Conservation (phyloP, 192 early-diverging fungal genomes). For the Coemansia sp. region DNA sequence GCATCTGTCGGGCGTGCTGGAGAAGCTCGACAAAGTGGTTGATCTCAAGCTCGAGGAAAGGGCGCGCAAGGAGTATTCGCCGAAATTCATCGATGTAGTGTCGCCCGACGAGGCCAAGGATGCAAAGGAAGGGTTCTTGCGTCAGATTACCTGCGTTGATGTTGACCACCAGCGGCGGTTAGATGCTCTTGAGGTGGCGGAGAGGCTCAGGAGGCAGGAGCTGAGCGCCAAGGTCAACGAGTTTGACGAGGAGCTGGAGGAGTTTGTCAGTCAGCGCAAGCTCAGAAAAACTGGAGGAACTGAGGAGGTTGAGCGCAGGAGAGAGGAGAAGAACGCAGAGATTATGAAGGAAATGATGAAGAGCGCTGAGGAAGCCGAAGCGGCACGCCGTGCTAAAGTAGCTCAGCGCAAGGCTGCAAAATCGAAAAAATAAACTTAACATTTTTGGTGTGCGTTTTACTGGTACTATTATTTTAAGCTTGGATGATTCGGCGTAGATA, state of each 20-base stretch:
- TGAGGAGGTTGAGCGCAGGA: slow-evolving; percentile 64
- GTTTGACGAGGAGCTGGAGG: slow-evolving; percentile 69
- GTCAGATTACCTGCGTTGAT: slow-evolving; percentile 66
- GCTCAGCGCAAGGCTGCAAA: slow-evolving; percentile 42
- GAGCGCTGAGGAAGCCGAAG: slow-evolving; percentile 46
- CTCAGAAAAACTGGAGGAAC: slow-evolving; percentile 76
- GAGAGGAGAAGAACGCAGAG: slow-evolving; percentile 66
- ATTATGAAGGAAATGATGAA: slow-evolving; percentile 56
- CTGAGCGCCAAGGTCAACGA: slow-evolving; percentile 68
- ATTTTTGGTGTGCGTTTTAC: slow-evolving; percentile 2
- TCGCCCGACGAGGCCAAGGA: slow-evolving; percentile 62
- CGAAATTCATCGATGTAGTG: slow-evolving; percentile 53
- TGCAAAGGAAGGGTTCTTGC: slow-evolving; percentile 63
- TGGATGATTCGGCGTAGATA: no score
- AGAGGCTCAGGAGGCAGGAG: slow-evolving; percentile 65
- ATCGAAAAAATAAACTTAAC: not conserved
- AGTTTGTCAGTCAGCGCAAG: slow-evolving; percentile 63
- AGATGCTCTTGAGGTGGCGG: slow-evolving; percentile 63
- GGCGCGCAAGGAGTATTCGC: slow-evolving; percentile 34
- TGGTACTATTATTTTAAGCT: no score
- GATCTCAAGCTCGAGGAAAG: slow-evolving; percentile 53
- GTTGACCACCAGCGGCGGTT: slow-evolving; percentile 64
- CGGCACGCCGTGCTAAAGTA: slow-evolving; percentile 39
- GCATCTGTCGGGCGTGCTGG: slow-evolving; percentile 58
- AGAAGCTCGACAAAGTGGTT: slow-evolving; percentile 62